phyloP scores from a whole-genome alignment of 495 filamentous ascomycete genomes.

The Aspergillus carlsbadensis region DNA sequence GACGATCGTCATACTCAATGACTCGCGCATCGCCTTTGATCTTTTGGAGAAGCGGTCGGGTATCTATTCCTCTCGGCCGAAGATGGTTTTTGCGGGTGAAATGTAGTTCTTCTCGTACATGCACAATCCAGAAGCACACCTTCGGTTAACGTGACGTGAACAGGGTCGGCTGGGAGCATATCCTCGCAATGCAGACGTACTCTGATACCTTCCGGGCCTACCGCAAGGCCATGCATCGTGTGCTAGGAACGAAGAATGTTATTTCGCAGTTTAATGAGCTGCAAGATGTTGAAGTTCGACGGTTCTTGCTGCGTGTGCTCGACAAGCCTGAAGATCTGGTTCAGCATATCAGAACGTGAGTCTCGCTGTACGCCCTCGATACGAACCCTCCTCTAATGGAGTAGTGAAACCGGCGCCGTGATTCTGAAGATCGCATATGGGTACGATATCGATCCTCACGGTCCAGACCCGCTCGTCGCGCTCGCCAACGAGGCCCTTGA shows the following conservation, averaged over 20 bases:
- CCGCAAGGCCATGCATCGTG: conserved; percentile 37
- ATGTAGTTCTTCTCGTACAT: conserved; percentile 26
- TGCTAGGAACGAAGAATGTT: conserved; percentile 30
- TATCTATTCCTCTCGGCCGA: conserved; percentile 43
- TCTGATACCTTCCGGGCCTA: conserved; percentile 37
- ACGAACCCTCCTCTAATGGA: background rate
- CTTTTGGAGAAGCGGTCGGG: conserved; percentile 47
- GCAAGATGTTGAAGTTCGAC: conserved; percentile 35
- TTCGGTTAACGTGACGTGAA: background rate
- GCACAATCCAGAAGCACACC: background rate
- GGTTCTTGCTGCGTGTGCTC: conserved; percentile 40
- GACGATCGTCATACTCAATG: conserved; percentile 49
- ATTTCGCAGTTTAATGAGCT: conserved; percentile 30
- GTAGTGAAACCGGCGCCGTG: conserved; percentile 35
- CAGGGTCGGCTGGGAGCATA: conserved; percentile 38
- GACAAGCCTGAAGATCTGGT: conserved; percentile 31
- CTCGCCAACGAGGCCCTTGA: conserved; percentile 35
- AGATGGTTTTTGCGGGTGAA: conserved; percentile 36
- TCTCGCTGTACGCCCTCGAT: too few species aligned
- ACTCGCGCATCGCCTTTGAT: conserved; percentile 39
- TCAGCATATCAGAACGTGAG: conserved; percentile 37
- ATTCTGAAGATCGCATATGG: conserved; percentile 49
- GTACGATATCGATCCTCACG: conserved; percentile 41
- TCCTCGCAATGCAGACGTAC: conserved; percentile 34
- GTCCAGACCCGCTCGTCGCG: conserved; percentile 39